phyloP scores from a whole-genome alignment of 768 basidiomycete species.

The Obba rivulosa region DNA sequence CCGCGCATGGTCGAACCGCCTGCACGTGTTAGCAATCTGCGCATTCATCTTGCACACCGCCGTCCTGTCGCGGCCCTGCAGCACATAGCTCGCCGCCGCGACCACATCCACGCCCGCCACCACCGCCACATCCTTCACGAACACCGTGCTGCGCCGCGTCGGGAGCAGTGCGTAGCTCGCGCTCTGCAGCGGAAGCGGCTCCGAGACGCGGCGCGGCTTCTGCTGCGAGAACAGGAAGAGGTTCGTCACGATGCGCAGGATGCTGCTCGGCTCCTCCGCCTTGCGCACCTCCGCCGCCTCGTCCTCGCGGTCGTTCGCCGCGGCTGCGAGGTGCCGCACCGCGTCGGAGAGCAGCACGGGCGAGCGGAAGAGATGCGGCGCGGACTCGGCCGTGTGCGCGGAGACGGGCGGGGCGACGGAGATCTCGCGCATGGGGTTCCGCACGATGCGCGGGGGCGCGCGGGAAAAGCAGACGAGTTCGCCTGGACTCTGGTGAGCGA shows the following conservation, averaged over 20 bases:
- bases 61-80: slow-evolving; percentile 33
- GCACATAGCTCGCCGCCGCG: slow-evolving; percentile 58
- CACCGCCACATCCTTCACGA: slow-evolving; percentile 47
- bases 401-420: slow-evolving; percentile 37
- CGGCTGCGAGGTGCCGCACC: slow-evolving; percentile 56
- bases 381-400: slow-evolving; percentile 18
- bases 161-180: slow-evolving; percentile 40
- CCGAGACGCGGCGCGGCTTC: slow-evolving; percentile 30
- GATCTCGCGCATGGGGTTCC: slow-evolving; percentile 46
- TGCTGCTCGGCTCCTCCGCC: slow-evolving; percentile 48
- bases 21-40: slow-evolving; percentile 47
- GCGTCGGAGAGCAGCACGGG: slow-evolving; percentile 72
- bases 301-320: slow-evolving; percentile 50
- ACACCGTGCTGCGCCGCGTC: slow-evolving; percentile 51
- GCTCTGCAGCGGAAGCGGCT: slow-evolving; percentile 36
- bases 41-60: slow-evolving; percentile 59
- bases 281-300: slow-evolving; percentile 34
- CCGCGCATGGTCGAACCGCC: slow-evolving; percentile 67
- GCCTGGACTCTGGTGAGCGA: slow-evolving; percentile 37
- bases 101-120: slow-evolving; percentile 44
- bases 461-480: slow-evolving; percentile 86
- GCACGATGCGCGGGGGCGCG: slow-evolving; percentile 65
- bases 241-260: slow-evolving; percentile 75
- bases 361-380: slow-evolving; percentile 44
- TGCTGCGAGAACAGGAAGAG: slow-evolving; percentile 40